Evolutionary conservation across 1,139 yeast genomes (phyloP).

Genomic region (Entelexis paramagnoliae): DNA sequence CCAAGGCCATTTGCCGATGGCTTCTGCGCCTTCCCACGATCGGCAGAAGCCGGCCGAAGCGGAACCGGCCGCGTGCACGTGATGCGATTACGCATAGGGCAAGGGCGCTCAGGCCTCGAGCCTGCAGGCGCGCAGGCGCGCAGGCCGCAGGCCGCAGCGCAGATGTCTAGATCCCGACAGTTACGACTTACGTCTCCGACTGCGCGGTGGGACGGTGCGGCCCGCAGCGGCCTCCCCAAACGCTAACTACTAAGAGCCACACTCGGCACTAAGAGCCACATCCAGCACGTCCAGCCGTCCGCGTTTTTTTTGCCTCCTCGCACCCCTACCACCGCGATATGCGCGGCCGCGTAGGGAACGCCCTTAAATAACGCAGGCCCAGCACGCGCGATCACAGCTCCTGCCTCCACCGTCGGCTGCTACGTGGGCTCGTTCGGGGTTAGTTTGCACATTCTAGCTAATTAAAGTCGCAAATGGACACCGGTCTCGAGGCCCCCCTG

Average conservation of each 20-base stretch:
- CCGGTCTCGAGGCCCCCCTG: background rate
- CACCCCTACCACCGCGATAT: background rate
- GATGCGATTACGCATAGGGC: background rate
- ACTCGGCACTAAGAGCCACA: background rate
- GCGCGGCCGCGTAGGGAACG: too few species aligned
- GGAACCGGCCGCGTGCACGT: background rate
- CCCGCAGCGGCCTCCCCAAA: too few species aligned
- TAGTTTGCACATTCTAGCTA: background rate
- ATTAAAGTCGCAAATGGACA: background rate
- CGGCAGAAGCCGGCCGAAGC: conserved; percentile 2
- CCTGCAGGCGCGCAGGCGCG: background rate
- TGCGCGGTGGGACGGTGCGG: too few species aligned
- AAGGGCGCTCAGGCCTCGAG: background rate
- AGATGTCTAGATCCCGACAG: too few species aligned
- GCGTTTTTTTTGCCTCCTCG: background rate
- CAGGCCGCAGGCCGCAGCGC: too few species aligned
- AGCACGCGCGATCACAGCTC: background rate
- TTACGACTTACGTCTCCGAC: too few species aligned
- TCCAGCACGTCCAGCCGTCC: background rate
- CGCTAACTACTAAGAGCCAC: too few species aligned
- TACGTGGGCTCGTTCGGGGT: background rate
- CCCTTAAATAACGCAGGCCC: background rate
- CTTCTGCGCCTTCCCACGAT: background rate
- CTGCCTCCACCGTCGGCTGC: background rate
- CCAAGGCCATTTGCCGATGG: conserved; percentile 3